A percentile compares a stretch with the other conserved stretches of the same genome.
These are phyloP conservation scores for Mycena albidolilacea DNA, from an alignment of 768 basidiomycete species.

Conservation along the genomic window DNA sequence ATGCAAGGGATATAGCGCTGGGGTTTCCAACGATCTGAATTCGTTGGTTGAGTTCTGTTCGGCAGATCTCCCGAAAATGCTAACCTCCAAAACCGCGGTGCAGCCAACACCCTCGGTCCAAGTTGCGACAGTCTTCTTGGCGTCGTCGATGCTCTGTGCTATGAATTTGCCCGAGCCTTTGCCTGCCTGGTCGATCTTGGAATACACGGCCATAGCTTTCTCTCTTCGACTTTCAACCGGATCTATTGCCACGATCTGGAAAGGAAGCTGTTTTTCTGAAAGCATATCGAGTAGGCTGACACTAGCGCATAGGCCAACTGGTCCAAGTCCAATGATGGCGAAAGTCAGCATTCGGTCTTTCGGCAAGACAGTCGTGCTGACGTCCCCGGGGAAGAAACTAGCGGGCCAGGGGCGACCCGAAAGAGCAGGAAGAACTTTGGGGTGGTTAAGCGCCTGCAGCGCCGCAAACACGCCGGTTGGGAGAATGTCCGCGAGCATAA, in stretches of 20 bases:
- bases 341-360: conserved; percentile 71
- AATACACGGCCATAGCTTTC: conserved; percentile 73
- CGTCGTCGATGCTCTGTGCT: conserved; percentile 66
- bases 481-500: conserved; percentile 83
- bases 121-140: conserved; percentile 61
- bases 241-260: conserved; percentile 77
- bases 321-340: conserved; percentile 82
- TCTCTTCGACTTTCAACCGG: conserved; percentile 68
- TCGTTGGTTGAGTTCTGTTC: neutral
- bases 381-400: conserved; percentile 52
- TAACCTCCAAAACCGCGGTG: conserved; percentile 78
- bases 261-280: conserved; percentile 59
- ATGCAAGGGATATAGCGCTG: conserved; percentile 74
- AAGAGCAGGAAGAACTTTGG: conserved; percentile 75
- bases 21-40: conserved; percentile 78
- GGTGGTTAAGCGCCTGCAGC: conserved; percentile 78
- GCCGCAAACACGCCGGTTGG: conserved; percentile 88
- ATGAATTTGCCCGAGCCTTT: conserved; percentile 65
- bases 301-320: conserved; percentile 81
- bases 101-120: conserved; percentile 75
- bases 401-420: conserved; percentile 73
- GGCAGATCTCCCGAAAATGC: conserved; percentile 21
- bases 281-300: conserved; percentile 77
- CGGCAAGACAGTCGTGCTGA: conserved; percentile 53
- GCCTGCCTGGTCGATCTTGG: conserved; percentile 59